Evolutionary conservation across 768 basidiomycete genomes (phyloP).

Genomic region (button mushroom (Agaricus bisporus)): DNA sequence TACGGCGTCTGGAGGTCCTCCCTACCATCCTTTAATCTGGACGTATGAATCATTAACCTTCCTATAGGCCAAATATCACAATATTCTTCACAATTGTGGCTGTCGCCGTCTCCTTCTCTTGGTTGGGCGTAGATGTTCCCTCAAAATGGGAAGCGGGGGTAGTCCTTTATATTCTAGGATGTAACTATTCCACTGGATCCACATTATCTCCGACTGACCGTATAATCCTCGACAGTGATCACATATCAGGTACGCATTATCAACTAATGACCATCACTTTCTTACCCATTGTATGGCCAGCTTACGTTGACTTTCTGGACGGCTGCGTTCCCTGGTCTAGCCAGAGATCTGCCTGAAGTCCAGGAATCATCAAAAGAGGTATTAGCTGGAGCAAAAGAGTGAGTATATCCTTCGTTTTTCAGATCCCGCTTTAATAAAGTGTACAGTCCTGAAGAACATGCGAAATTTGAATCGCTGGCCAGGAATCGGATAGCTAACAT

Average conservation of each 20-base stretch:
- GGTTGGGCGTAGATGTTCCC: constrained; percentile 67
- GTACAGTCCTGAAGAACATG: constrained; percentile 44
- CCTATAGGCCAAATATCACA: constrained; percentile 62
- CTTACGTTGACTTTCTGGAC: constrained; percentile 78
- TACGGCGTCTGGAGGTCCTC: constrained; percentile 72
- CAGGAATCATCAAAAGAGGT: constrained; percentile 39
- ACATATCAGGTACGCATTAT: constrained; percentile 52
- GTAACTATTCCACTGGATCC: constrained; percentile 29
- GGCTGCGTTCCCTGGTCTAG: constrained; percentile 74
- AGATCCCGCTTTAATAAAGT: background rate
- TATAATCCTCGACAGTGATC: constrained; percentile 40
- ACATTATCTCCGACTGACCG: background rate
- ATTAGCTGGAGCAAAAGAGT: constrained; percentile 42
- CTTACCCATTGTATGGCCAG: constrained; percentile 21
- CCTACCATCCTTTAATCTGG: background rate
- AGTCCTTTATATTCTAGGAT: constrained; percentile 56
- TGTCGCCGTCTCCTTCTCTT: constrained; percentile 66
- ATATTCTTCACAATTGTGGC: constrained; percentile 66
- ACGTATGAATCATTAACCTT: background rate
- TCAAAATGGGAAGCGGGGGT: constrained; percentile 59
- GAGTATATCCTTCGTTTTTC: constrained; percentile 8
- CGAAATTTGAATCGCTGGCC: constrained; percentile 50
- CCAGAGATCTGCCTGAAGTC: constrained; percentile 66
- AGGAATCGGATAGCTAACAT: constrained; percentile 74
- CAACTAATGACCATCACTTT: background rate